Conservation (phyloP, 2,329 filamentous ascomycete species). For the Alternaria gaisen region DNA sequence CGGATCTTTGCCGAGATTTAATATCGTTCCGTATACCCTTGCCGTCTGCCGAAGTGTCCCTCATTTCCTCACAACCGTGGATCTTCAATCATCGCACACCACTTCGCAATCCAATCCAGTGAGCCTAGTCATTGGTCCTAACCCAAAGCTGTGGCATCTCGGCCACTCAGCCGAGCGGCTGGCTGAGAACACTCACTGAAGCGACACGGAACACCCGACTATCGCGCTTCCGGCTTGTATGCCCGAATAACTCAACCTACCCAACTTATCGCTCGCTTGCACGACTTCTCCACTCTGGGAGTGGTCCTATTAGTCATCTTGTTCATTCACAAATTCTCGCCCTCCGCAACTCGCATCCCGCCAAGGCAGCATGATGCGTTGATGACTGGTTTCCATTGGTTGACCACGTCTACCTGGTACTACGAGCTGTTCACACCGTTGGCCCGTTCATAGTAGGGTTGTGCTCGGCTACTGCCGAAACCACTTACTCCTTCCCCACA, state of each 20-base stretch:
- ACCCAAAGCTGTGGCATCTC: constrained; percentile 22
- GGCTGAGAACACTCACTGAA: constrained; percentile 32
- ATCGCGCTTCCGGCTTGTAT: constrained; percentile 32
- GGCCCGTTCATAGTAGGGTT: constrained; percentile 34
- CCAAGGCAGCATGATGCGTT: constrained; percentile 40
- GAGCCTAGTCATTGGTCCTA: constrained; percentile 14
- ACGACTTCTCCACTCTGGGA: constrained; percentile 39
- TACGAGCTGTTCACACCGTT: constrained; percentile 35
- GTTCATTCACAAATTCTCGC: constrained; percentile 10
- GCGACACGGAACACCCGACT: constrained; percentile 39
- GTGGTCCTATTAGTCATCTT: constrained; percentile 34
- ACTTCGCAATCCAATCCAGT: constrained; percentile 15
- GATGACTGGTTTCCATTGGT: constrained; percentile 36
- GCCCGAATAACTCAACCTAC: constrained; percentile 31
- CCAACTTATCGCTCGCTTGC: constrained; percentile 34
- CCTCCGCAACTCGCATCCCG: constrained; percentile 21
- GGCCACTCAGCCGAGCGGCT: constrained; percentile 24
- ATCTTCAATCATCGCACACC: constrained; percentile 27
- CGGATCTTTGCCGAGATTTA: constrained; percentile 27
- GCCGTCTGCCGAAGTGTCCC: constrained; percentile 27
- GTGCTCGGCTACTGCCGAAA: constrained; percentile 50
- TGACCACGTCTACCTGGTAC: constrained; percentile 19
- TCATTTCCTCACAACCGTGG: constrained; percentile 30
- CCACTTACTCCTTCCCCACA: constrained; percentile 37
- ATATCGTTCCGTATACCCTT: constrained; percentile 25